A percentile compares a stretch with the other conserved stretches of the same genome.
phyloP scores from a whole-genome alignment of 2,329 filamentous ascomycete genomes.

The Botrytis fragariae region DNA sequence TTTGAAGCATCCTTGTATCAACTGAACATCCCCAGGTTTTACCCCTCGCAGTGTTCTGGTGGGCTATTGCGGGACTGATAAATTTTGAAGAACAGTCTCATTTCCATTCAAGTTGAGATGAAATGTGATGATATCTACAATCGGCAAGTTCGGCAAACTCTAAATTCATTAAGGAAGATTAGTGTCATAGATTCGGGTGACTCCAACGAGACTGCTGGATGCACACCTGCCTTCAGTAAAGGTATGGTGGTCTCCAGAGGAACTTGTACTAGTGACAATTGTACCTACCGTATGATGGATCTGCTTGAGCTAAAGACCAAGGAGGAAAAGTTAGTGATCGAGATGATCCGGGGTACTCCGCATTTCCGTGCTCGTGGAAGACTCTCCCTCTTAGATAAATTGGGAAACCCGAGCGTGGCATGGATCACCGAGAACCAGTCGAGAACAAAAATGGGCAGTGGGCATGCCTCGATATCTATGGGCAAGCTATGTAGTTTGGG shows the following conservation, averaged over 20 bases:
- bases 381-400: too few relatives aligned
- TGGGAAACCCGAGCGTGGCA: neutral
- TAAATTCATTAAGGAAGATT: neutral
- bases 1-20: constrained; percentile 1
- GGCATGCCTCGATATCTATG: too few relatives aligned
- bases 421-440: neutral
- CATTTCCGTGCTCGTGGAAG: neutral
- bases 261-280: neutral
- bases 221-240: neutral
- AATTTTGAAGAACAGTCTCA: neutral
- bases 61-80: neutral
- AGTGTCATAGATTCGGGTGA: neutral
- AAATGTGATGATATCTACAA: neutral
- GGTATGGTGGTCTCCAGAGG: neutral
- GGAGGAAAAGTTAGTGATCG: neutral
- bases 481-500: too few relatives aligned
- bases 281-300: neutral
- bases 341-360: neutral
- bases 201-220: neutral
- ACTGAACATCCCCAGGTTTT: neutral
- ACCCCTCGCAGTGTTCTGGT: neutral
- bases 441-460: neutral
- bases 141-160: neutral
- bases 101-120: neutral
- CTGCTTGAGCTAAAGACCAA: neutral